Evolutionary conservation across 345 rosid genomes (phyloP), one percentile per base, ranked within the genome.

Genomic region (Xanthoceras sorbifolium): DNA sequence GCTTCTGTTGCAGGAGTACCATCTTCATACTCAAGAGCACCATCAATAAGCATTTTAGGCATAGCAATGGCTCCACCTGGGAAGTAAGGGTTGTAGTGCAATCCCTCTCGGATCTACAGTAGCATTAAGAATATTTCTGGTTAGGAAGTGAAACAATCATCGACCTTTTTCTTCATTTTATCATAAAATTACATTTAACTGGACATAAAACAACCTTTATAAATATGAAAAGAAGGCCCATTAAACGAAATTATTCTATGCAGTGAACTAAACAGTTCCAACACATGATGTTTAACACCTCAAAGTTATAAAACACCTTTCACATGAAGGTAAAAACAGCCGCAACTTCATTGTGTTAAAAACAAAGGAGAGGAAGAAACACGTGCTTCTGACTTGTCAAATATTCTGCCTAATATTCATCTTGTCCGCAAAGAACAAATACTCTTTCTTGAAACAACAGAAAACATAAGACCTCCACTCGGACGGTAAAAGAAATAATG

Each of bases 41-140:
- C 99, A 86, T 97, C 99, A 66, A 67, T 91, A 66, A 97, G 94
- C 99, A 97, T 94, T 77, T 97, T 87, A 20, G 99, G 99, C 99
- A 97, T 97, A 62, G 99, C 99, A 82, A 97, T 97, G 46, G 98
- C 99, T 81, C 98, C 99, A 26, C 98, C 99, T 25, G 98, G 99
- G 75, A 97, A 97, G 84, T 97, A 97, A 71, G 98, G 99, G 77
- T 94, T 97, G 82, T 97, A 97, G 81, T 97, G 94, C 77, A 97
- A 74, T 42, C 99, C 99, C 26, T 92, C 99, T 61, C 99, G 86
- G 26, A 97, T 94, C 99, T 95, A 78, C 64, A 86, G 4, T 73
- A 74, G 9, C 78, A 74, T 44, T 48, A 64, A 12, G 20, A 38
- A 69, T 23, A 26, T 26, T 18, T 34, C 38, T 54, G 31, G 44